Evolutionary conservation across 495 filamentous ascomycete genomes (phyloP).

Genomic region (Evansstolkia leycettana): DNA sequence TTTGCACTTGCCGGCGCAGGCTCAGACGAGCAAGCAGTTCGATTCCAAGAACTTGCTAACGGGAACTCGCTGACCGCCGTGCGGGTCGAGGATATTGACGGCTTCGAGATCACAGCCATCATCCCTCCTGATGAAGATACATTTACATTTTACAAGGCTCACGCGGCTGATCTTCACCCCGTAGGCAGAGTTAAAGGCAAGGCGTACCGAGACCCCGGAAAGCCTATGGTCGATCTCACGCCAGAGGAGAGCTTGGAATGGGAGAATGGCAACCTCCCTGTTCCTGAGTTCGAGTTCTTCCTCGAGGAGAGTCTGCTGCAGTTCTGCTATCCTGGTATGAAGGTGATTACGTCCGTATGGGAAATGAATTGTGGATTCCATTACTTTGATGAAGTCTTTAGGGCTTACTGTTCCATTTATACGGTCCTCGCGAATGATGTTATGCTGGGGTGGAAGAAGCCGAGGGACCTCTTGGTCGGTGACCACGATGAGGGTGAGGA

Average conservation of each 20-base stretch:
- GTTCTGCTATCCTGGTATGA: slow-evolving; percentile 61
- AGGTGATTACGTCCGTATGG: slow-evolving; percentile 52
- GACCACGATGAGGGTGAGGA: slow-evolving; percentile 3
- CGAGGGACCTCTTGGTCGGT: slow-evolving; percentile 24
- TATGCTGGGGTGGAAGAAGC: slow-evolving; percentile 53
- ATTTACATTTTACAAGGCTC: slow-evolving; percentile 27
- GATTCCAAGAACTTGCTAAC: slow-evolving; percentile 15
- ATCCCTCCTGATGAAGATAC: slow-evolving; percentile 23
- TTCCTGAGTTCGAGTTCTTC: slow-evolving; percentile 47
- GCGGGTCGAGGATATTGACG: slow-evolving; percentile 31
- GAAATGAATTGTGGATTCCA: slow-evolving; percentile 48
- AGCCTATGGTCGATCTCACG: slow-evolving; percentile 28
- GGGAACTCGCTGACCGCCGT: slow-evolving; percentile 16
- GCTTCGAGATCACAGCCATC: slow-evolving; percentile 46
- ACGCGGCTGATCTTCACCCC: slow-evolving; percentile 22
- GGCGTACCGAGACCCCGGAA: slow-evolving; percentile 27
- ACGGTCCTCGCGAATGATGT: slow-evolving; percentile 58
- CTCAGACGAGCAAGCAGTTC: slow-evolving; percentile 20
- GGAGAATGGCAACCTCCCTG: slow-evolving; percentile 8
- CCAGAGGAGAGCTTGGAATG: slow-evolving; percentile 24
- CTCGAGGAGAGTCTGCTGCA: slow-evolving; percentile 53
- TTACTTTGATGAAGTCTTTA: slow-evolving; percentile 44
- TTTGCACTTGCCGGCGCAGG: slow-evolving; percentile 30
- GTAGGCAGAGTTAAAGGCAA: slow-evolving; percentile 34
- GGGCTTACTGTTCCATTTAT: slow-evolving; percentile 45